Conservation (phyloP, 202 grass and related monocot species). For the Musa balbisiana region DNA sequence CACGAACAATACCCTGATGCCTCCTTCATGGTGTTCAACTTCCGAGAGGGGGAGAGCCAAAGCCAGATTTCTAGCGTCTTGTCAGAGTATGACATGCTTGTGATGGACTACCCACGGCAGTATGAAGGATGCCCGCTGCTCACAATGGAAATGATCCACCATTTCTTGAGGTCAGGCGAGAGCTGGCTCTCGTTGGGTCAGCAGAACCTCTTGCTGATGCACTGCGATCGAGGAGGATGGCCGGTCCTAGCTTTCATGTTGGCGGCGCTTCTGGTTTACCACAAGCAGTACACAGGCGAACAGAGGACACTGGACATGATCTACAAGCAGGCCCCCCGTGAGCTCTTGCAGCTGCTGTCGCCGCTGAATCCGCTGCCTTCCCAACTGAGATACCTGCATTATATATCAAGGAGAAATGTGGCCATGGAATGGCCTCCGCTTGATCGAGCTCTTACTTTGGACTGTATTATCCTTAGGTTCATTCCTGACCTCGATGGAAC, state of each 20-base stretch:
- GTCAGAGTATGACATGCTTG: slow-evolving; percentile 67
- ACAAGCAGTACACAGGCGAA: slow-evolving; percentile 79
- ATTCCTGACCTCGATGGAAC: slow-evolving; percentile 55
- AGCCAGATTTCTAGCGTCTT: slow-evolving; percentile 62
- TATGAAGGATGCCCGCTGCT: slow-evolving; percentile 85
- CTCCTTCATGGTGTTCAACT: slow-evolving; percentile 98
- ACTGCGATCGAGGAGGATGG: slow-evolving; percentile 91
- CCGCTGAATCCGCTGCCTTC: slow-evolving; percentile 90
- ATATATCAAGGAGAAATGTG: slow-evolving; percentile 85
- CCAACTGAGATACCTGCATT: slow-evolving; percentile 88
- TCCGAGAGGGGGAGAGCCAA: slow-evolving; percentile 62
- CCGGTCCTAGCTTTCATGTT: slow-evolving; percentile 92
- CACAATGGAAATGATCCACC: slow-evolving; percentile 87
- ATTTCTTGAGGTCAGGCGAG: slow-evolving; percentile 79
- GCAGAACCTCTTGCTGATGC: slow-evolving; percentile 87
- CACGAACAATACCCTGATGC: slow-evolving; percentile 73
- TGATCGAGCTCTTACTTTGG: slow-evolving; percentile 85
- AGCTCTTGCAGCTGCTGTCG: slow-evolving; percentile 67
- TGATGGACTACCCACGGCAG: slow-evolving; percentile 95
- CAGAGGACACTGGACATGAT: slow-evolving; percentile 91
- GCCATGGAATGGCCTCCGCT: slow-evolving; percentile 72
- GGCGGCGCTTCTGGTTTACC: slow-evolving; percentile 70
- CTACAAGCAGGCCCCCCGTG: slow-evolving; percentile 84
- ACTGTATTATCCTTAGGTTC: slow-evolving; percentile 82
- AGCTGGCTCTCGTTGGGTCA: slow-evolving; percentile 85